Base-by-base conservation (phyloP, 2,329 filamentous ascomycete genomes). In the Clonostachys byssicola region DNA sequence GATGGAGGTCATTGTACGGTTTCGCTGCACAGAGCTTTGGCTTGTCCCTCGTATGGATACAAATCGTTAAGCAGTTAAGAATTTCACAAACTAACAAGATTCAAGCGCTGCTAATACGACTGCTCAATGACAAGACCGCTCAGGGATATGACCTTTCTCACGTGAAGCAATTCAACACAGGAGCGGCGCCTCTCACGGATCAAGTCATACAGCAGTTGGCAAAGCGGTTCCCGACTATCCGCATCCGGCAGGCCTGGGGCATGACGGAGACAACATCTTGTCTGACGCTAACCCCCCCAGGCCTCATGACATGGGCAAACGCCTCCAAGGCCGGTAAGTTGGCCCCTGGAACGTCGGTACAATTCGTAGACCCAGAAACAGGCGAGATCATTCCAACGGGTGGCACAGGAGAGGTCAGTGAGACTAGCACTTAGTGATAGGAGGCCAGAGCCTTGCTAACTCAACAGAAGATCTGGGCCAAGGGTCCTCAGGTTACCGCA, bases 21-120 rank as follows among this genome's bases (percentile, higher is more conserved):
- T 81, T 63, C 66, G 74, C 50, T 72, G 83, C 49, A 62, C 60
- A 4, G 80, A 84, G 54, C 62, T 83, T 3, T 68, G 81, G 18
- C 66, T 83, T 5, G 80, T 83, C 0, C 80, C 80, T 0, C 79
- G 78, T 0, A 81, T 13, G 35, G 5, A 38, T 38, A 38, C 13
- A 13, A 38, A 16, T 13, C 35, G 4, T 20, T 20, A 16, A 38
- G 35, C 12, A 13, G 16, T 13, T 16, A 4, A 16, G 16, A 13
- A 4, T 6, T 38, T 16, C 6, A 38, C 6, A 16, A 13, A 6
- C 35, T 38, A 38, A 38, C 35, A 38, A 13, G 4, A 5, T 6
- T 38, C 16, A 38, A 38, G 35, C 35, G 16, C 35, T 38, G 35
- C 35, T 38, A 16, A 38, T 38, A 38, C 35, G 35, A 4, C 12